These are phyloP conservation scores for Graphium sp. DNA, from an alignment of 2,329 filamentous ascomycete species.

Conservation along the genomic window DNA sequence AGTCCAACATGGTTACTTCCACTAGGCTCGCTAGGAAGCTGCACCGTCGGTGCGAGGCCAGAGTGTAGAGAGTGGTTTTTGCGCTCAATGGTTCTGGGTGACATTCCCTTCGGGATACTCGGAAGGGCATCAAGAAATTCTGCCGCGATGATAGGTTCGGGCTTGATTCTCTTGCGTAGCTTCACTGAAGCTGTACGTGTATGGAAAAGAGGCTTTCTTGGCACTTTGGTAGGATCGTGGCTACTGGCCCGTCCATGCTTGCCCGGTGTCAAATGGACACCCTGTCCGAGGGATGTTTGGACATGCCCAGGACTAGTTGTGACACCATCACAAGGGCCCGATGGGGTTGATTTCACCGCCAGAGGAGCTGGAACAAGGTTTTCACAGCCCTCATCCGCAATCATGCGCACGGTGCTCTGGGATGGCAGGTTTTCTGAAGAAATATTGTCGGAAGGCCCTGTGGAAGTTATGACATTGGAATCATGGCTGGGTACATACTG, in stretches of 20 bases:
- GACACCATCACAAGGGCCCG: no score
- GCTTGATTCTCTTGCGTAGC: slow-evolving; percentile 25
- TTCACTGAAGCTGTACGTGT: slow-evolving; percentile 23
- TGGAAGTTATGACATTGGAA: no score
- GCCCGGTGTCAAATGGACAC: no score
- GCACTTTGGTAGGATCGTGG: slow-evolving; percentile 5
- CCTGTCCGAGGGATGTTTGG: no score
- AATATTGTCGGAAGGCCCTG: no score
- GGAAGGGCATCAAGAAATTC: slow-evolving; percentile 23
- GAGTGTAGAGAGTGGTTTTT: slow-evolving; percentile 2
- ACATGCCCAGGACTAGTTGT: no score
- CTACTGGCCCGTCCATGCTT: slow-evolving; percentile 7
- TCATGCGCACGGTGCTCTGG: no score
- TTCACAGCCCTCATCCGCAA: no score
- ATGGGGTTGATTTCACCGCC: no score
- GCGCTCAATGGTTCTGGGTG: slow-evolving; percentile 8
- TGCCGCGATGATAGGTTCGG: slow-evolving; percentile 12
- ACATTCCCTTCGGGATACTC: slow-evolving; percentile 31
- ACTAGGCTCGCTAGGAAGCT: neutral
- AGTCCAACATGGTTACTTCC: no score
- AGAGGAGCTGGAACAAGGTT: no score
- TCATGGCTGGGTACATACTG: slow-evolving; percentile 40
- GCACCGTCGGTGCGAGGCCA: slow-evolving; percentile 2
- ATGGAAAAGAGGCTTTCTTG: slow-evolving; percentile 1
- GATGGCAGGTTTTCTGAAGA: no score